phyloP scores from a whole-genome alignment of 768 basidiomycete species.

The Hygrocybe coccinea region DNA sequence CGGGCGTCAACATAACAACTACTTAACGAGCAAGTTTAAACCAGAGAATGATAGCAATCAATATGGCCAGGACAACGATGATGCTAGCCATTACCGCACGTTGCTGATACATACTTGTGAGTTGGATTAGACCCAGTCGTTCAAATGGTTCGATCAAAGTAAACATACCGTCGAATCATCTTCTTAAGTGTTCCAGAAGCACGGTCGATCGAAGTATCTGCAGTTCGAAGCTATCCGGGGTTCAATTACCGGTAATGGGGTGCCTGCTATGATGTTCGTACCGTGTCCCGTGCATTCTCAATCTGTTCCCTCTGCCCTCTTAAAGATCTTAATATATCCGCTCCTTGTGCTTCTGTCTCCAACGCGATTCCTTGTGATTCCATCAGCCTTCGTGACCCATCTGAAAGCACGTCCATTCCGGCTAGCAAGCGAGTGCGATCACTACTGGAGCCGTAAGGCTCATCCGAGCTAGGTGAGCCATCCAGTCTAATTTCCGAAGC shows the following conservation, averaged over 20 bases:
- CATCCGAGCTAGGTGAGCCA: slow-evolving; percentile 55
- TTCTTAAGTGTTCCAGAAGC: slow-evolving; percentile 89
- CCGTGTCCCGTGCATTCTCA: slow-evolving; percentile 85
- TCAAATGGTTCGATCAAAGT: slow-evolving; percentile 5
- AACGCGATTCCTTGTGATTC: slow-evolving; percentile 92
- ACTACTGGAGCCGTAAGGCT: slow-evolving; percentile 66
- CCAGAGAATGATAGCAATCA: slow-evolving; percentile 80
- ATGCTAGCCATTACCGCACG: slow-evolving; percentile 83
- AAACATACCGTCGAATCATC: slow-evolving; percentile 87
- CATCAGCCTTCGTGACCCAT: slow-evolving; percentile 78
- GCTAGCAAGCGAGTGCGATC: slow-evolving; percentile 78
- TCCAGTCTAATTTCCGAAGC: slow-evolving; percentile 33
- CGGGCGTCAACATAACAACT: slow-evolving; percentile 4
- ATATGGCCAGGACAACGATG: slow-evolving; percentile 73
- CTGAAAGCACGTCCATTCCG: slow-evolving; percentile 73
- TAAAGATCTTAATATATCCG: slow-evolving; percentile 84
- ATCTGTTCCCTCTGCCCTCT: slow-evolving; percentile 90
- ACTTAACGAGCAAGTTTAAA: slow-evolving; percentile 2
- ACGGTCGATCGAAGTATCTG: slow-evolving; percentile 84
- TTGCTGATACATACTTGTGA: slow-evolving; percentile 92
- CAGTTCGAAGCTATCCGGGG: slow-evolving; percentile 64
- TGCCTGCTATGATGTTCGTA: slow-evolving; percentile 32
- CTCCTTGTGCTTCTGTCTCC: slow-evolving; percentile 94
- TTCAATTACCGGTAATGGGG: not conserved
- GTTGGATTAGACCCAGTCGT: slow-evolving; percentile 27